Evolutionary conservation across 805 yeast genomes (phyloP).

Genomic region (Metschnikowia lachancei): DNA sequence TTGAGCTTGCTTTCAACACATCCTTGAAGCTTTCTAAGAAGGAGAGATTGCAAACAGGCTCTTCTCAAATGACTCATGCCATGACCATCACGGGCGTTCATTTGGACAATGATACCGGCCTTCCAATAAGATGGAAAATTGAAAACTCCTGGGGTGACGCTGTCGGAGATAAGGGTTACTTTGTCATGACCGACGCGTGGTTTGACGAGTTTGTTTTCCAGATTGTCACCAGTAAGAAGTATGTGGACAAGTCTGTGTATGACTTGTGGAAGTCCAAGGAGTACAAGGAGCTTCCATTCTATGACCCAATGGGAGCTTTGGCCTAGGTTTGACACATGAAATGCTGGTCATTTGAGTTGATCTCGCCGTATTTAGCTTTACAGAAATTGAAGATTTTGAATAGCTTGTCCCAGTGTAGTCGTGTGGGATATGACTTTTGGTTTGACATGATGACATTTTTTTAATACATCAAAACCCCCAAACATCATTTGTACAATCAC

Average conservation of each 20-base stretch:
- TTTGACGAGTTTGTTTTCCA: conserved; percentile 44
- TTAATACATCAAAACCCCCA: too few relatives aligned
- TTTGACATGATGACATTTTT: too few relatives aligned
- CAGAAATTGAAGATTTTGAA: too few relatives aligned
- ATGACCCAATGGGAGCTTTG: conserved; percentile 45
- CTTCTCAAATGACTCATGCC: conserved; percentile 86
- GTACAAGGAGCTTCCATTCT: conserved; percentile 35
- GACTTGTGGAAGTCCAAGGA: conserved; percentile 36
- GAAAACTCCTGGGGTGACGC: conserved; percentile 45
- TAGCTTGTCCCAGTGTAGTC: too few relatives aligned
- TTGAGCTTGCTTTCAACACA: conserved; percentile 53
- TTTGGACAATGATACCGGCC: conserved; percentile 48
- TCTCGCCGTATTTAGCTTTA: not conserved
- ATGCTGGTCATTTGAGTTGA: not conserved
- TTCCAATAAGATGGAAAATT: conserved; percentile 44
- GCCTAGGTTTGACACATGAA: conserved; percentile 22
- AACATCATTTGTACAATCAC: too few relatives aligned
- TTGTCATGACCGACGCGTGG: conserved; percentile 45
- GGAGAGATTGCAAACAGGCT: conserved; percentile 65
- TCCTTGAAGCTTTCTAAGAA: conserved; percentile 54
- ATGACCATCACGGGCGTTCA: conserved; percentile 84
- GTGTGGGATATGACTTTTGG: too few relatives aligned
- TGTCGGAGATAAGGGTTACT: conserved; percentile 42
- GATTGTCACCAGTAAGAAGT: conserved; percentile 38
- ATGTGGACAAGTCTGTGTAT: conserved; percentile 36